Percentiles rank a stretch among this genome's conserved stretches.
Conservation (phyloP, 148 eudicot genomes). For the Arbutus unedo region DNA sequence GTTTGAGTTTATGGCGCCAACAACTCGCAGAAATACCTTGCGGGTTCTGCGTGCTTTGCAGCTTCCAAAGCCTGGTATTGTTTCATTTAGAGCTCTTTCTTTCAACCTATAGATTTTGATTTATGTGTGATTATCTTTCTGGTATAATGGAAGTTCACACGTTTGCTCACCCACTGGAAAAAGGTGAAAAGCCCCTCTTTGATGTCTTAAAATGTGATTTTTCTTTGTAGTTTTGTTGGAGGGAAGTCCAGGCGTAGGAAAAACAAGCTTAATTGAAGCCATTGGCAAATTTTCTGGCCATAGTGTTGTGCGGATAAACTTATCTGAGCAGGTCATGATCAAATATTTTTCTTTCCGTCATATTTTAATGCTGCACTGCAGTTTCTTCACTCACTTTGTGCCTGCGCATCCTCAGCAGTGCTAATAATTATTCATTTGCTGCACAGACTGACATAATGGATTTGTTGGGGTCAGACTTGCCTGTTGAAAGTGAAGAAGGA, state of each 20-base stretch:
- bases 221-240: constrained; percentile 69
- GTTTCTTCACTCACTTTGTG: not conserved
- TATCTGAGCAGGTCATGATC: constrained; percentile 91
- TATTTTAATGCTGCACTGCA: constrained; percentile 1
- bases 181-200: constrained; percentile 9
- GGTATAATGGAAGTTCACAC: not conserved
- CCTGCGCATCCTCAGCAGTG: not conserved
- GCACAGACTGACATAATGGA: constrained; percentile 96
- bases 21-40: constrained; percentile 79
- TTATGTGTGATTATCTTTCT: not conserved
- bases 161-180: not conserved
- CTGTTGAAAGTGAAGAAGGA: constrained; percentile 85
- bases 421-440: constrained; percentile 16
- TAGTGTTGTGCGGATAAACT: constrained; percentile 83
- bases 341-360: constrained; percentile 2
- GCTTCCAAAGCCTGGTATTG: constrained; percentile 81
- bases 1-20: constrained; percentile 93
- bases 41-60: constrained; percentile 94
- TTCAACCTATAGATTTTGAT: not conserved
- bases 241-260: constrained; percentile 99
- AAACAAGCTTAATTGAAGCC: constrained; percentile 84
- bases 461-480: constrained; percentile 95
- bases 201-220: constrained; percentile 12
- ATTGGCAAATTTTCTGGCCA: constrained; percentile 88
- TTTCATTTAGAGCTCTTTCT: not conserved